Evolutionary conservation across 805 yeast genomes (phyloP).

Genomic region (Candida parachauliodes): DNA sequence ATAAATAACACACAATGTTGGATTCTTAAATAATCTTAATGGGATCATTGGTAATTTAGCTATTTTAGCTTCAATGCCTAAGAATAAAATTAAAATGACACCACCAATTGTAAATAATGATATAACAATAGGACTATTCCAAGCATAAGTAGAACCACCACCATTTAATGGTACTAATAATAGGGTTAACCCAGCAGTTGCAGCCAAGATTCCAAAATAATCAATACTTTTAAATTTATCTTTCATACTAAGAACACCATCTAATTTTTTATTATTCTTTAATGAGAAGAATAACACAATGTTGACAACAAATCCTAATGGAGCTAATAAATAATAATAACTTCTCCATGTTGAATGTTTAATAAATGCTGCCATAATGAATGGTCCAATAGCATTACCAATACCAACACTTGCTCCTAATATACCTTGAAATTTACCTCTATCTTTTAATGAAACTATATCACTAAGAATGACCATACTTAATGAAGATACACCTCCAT

Average conservation of each 20-base stretch:
- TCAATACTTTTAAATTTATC: constrained; percentile 44
- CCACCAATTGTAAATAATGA: constrained; percentile 47
- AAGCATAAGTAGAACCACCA: constrained; percentile 49
- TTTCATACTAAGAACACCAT: constrained; percentile 20
- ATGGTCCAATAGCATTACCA: constrained; percentile 55
- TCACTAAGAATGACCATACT: constrained; percentile 53
- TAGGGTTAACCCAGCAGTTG: constrained; percentile 43
- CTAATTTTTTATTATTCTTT: constrained; percentile 27
- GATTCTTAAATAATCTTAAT: constrained; percentile 34
- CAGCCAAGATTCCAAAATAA: constrained; percentile 44
- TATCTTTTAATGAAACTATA: constrained; percentile 47
- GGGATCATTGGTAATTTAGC: constrained; percentile 47
- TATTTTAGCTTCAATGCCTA: constrained; percentile 35
- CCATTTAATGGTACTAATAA: constrained; percentile 48
- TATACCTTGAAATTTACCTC: constrained; percentile 58
- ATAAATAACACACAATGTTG: constrained; percentile 37
- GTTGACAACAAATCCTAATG: constrained; percentile 32
- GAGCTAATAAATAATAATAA: constrained; percentile 47
- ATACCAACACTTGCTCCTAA: constrained; percentile 48
- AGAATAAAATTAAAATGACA: constrained; percentile 29
- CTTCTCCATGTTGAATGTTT: constrained; percentile 46
- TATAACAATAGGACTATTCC: constrained; percentile 56
- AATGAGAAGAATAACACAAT: constrained; percentile 30
- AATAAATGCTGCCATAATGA: constrained; percentile 49
- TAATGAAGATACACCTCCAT: constrained; percentile 49